Percentiles rank a stretch among this genome's conserved stretches.
Evolutionary conservation across 441 rosid genomes (phyloP).

Genomic region (Arabidopsis hybrid): DNA sequence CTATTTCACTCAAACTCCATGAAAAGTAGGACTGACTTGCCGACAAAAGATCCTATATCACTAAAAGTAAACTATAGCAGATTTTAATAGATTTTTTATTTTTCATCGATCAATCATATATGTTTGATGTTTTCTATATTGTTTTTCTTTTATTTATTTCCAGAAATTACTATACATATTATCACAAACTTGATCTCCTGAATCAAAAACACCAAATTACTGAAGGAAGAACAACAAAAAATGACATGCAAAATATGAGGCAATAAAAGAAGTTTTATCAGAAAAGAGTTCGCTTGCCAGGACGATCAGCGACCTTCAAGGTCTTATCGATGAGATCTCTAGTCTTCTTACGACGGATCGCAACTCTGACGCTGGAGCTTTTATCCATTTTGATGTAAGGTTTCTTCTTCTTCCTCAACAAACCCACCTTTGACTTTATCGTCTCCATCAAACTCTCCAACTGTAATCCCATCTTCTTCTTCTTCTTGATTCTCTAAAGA

Average conservation of each 20-base stretch:
- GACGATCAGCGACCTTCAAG: constrained; percentile 76
- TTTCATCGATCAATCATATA: constrained; percentile 3
- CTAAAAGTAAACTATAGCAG: background rate
- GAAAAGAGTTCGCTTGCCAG: constrained; percentile 63
- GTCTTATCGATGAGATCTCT: constrained; percentile 81
- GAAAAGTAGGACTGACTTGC: constrained; percentile 6
- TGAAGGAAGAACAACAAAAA: background rate
- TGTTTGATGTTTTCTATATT: background rate
- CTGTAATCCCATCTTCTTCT: constrained; percentile 62
- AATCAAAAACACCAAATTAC: constrained; percentile 10
- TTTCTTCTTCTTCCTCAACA: constrained; percentile 69
- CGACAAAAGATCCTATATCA: constrained; percentile 16
- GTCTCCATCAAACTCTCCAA: constrained; percentile 77
- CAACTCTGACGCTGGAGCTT: constrained; percentile 88
- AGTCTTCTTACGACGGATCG: constrained; percentile 92
- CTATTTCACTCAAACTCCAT: background rate
- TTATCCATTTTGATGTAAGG: constrained; percentile 89
- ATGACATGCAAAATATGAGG: background rate
- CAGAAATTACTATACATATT: constrained; percentile 27
- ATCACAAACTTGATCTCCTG: constrained; percentile 30
- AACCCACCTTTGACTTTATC: constrained; percentile 83
- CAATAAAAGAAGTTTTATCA: constrained; percentile 43
- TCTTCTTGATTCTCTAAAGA: background rate
- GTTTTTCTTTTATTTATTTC: background rate
- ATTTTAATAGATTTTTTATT: background rate